A percentile compares a stretch with the other conserved stretches of the same genome.
Conservation (phyloP, 2,329 filamentous ascomycete genomes). For the Coniochaeta pulveracea region DNA sequence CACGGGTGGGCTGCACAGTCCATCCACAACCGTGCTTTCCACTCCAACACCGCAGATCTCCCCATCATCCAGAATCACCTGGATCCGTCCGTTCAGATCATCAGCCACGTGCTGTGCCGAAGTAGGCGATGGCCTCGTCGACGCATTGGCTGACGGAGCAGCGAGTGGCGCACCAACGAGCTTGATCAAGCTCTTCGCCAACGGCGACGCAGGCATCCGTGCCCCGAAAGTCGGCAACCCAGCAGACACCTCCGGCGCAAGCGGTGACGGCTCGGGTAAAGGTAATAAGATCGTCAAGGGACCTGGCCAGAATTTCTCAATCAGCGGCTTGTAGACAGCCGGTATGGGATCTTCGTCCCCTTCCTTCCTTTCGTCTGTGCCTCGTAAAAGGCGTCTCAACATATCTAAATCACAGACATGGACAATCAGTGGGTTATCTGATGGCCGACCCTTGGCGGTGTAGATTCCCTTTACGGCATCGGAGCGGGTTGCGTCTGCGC, state of each 20-base stretch:
- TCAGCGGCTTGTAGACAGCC: slow-evolving; percentile 64
- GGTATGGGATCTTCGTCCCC: slow-evolving; percentile 42
- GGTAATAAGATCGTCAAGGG: slow-evolving; percentile 85
- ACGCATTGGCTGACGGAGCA: slow-evolving; percentile 88
- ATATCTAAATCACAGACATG: slow-evolving; percentile 77
- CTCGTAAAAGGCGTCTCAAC: slow-evolving; percentile 49
- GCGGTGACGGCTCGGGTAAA: slow-evolving; percentile 53
- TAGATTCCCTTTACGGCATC: slow-evolving; percentile 85
- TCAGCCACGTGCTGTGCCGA: slow-evolving; percentile 80
- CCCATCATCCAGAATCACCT: slow-evolving; percentile 71
- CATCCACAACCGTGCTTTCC: slow-evolving; percentile 94
- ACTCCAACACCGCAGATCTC: slow-evolving; percentile 81
- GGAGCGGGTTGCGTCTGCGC: slow-evolving; percentile 87
- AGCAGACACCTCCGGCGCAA: slow-evolving; percentile 89
- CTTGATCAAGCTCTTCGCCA: slow-evolving; percentile 82
- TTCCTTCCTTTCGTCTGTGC: slow-evolving; percentile 1
- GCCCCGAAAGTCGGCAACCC: slow-evolving; percentile 76
- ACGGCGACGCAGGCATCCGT: slow-evolving; percentile 73
- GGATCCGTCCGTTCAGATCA: slow-evolving; percentile 72
- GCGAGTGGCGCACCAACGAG: slow-evolving; percentile 70
- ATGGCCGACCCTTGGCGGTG: slow-evolving; percentile 76
- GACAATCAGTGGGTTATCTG: slow-evolving; percentile 91
- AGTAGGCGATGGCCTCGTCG: slow-evolving; percentile 85
- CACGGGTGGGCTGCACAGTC: slow-evolving; percentile 67
- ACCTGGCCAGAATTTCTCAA: slow-evolving; percentile 84